Evolutionary conservation across 768 basidiomycete genomes (phyloP), one percentile per base, ranked within the genome.

Genomic region (Calvatia gigantea): DNA sequence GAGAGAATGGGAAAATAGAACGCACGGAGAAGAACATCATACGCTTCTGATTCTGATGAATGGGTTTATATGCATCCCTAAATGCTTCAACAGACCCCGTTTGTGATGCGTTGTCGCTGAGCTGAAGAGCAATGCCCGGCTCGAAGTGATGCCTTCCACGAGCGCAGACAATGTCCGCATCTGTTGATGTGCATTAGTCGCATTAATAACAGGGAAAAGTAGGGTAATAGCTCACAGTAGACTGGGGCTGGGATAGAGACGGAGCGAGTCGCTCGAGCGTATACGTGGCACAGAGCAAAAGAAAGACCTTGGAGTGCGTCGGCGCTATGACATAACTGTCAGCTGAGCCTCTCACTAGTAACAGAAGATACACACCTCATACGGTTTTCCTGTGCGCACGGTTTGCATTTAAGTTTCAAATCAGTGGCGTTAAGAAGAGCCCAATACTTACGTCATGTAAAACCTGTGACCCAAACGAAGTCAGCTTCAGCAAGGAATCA

Each of bases 231-330:
- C 83, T 63, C 62, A 89, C 88, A 90, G 60, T 90, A 90, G 0
- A 90, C 86, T 0, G 89, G 89, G 0, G 89, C 88, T 0, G 89
- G 89, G 39, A 91, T 89, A 0, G 89, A 91, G 0, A 91, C 89
- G 0, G 87, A 86, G 5, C 89, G 83, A 0, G 89, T 90, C 0
- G 88, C 76, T 0, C 87, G 77, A 0, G 88, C 87, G 49, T 89
- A 91, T 2, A 89, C 83, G 43, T 91, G 87, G 62, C 89, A 91
- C 0, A 91, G 70, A 0, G 84, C 80, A 47, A 84, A 91, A 0
- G 85, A 78, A 0, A 92, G 66, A 0, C 79, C 76, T 61, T 93
- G 91, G 38, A 93, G 68, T 14, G 81, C 78, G 62, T 89, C 85
- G 14, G 85, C 75, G 25, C 84, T 87, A 38, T 1, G 50, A 35